Evolutionary conservation across 1,284 basidiomycete genomes (phyloP), one percentile per base, ranked within the genome.

Genomic region (Afroboletus lepidellus): DNA sequence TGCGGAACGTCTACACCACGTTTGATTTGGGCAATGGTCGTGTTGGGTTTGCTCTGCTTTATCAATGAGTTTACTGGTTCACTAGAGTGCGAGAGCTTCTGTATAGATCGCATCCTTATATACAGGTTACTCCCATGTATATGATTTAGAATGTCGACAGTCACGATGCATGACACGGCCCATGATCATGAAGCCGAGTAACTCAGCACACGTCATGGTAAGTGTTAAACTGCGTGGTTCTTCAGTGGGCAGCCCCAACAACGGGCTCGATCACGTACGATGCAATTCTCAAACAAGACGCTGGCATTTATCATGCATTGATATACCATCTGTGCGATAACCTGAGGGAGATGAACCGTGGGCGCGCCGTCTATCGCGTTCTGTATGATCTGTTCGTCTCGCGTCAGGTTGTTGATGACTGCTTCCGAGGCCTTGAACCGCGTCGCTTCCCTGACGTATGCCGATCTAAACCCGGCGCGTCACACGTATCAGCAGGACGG

Each of bases 371-470:
- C 43, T 43, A 61, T 45, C 15, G 62, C 62, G 3, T 20, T 54
- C 18, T 60, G 50, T 41, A 63, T 52, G 29, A 60, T 53, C 24
- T 64, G 41, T 30, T 52, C 18, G 29, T 59, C 48, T 18, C 60
- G 50, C 8, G 52, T 45, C 15, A 51, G 60, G 24, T 42, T 33
- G 16, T 58, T 49, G 36, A 62, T 32, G 12, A 23, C 51, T 20
- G 39, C 27, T 53, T 43, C 36, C 8, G 52, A 60, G n/a, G 33
- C 23, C 34, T 58, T 60, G 52, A 64, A 64, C 23, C 62, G 60
- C n/a, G 58, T 54, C 12, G 62, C 62, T 50, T 62, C 62, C 33
- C 58, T 41, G 12, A 62, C 58, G 29, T 64, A 64, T 11, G 48
- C 50, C n/a, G 56, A 27, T 36, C 61, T 64, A 9, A 27, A 32